phyloP scores from a whole-genome alignment of 169 alveolate species.

The Babesia sp. region DNA sequence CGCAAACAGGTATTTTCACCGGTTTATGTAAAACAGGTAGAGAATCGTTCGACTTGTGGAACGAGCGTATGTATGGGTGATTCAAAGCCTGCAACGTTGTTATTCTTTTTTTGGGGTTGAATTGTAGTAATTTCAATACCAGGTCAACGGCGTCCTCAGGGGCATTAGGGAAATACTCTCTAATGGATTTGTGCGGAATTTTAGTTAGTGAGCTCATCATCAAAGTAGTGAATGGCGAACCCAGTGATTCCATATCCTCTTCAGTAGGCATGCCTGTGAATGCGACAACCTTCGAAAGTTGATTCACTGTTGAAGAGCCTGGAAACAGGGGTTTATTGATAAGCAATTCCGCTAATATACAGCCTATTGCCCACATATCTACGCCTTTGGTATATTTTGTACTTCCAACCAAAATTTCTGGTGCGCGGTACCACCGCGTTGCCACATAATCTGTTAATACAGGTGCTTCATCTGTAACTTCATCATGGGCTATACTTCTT shows the following conservation, averaged over 20 bases:
- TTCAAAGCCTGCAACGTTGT: slow-evolving; percentile 57
- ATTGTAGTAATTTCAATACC: slow-evolving; percentile 47
- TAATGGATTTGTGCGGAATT: slow-evolving; percentile 21
- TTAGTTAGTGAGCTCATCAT: slow-evolving; percentile 50
- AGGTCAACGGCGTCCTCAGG: slow-evolving; percentile 60
- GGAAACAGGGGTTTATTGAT: slow-evolving; percentile 96
- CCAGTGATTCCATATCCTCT: slow-evolving; percentile 89
- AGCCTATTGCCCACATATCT: slow-evolving; percentile 99
- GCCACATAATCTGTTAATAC: slow-evolving; percentile 98
- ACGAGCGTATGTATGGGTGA: slow-evolving; percentile 61
- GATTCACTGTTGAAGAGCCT: slow-evolving; percentile 98
- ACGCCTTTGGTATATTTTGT: slow-evolving; percentile 97
- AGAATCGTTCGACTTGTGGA: slow-evolving; percentile 48
- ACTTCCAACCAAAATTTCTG: slow-evolving; percentile 95
- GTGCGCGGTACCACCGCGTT: slow-evolving; percentile 99
- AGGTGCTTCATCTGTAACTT: slow-evolving; percentile 75
- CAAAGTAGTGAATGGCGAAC: slow-evolving; percentile 77
- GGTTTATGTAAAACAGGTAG: slow-evolving; percentile 44
- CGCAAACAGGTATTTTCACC: slow-evolving; percentile 58
- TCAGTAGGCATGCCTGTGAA: slow-evolving; percentile 92
- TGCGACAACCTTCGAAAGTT: slow-evolving; percentile 88
- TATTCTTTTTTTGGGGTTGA: slow-evolving; percentile 67
- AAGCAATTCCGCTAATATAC: slow-evolving; percentile 96
- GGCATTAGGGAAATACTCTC: slow-evolving; percentile 56
- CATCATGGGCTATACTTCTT: slow-evolving; percentile 84